phyloP scores from a whole-genome alignment of 192 early-diverging fungal species.

The Kickxella alabastrina region DNA sequence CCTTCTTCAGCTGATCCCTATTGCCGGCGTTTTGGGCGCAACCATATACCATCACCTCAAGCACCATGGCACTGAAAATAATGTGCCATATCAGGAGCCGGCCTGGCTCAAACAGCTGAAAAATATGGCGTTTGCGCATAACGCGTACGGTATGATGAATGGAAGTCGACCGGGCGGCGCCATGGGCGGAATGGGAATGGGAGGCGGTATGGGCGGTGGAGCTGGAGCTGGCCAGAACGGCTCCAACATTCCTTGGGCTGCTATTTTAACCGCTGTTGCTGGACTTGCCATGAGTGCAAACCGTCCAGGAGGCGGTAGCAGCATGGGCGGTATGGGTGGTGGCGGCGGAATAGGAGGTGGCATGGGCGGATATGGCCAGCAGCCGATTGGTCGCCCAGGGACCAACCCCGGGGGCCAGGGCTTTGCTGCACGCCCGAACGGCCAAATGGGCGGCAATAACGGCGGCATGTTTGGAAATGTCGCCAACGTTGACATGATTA shows the following conservation, averaged over 20 bases:
- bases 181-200: background rate
- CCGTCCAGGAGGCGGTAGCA: too few species aligned
- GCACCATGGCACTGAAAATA: conserved; percentile 8
- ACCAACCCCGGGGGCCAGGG: too few species aligned
- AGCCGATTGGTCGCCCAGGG: too few species aligned
- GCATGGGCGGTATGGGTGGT: background rate
- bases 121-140: conserved; percentile 22
- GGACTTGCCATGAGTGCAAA: too few species aligned
- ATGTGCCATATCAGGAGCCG: conserved; percentile 23
- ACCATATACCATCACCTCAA: conserved; percentile 29
- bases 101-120: conserved; percentile 29
- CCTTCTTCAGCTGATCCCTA: conserved; percentile 19
- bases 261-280: too few species aligned
- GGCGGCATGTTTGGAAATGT: conserved; percentile 1
- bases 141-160: conserved; percentile 22
- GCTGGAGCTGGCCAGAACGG: background rate
- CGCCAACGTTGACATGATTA: conserved; percentile 23
- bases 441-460: background rate
- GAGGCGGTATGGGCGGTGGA: conserved; percentile 3
- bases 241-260: conserved; percentile 4
- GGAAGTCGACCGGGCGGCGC: background rate
- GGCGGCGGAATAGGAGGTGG: background rate
- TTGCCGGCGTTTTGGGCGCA: conserved; percentile 28
- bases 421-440: background rate
- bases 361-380: too few species aligned